Base-by-base conservation (phyloP, 148 eudicot genomes). In the Heliosperma pusillum region DNA sequence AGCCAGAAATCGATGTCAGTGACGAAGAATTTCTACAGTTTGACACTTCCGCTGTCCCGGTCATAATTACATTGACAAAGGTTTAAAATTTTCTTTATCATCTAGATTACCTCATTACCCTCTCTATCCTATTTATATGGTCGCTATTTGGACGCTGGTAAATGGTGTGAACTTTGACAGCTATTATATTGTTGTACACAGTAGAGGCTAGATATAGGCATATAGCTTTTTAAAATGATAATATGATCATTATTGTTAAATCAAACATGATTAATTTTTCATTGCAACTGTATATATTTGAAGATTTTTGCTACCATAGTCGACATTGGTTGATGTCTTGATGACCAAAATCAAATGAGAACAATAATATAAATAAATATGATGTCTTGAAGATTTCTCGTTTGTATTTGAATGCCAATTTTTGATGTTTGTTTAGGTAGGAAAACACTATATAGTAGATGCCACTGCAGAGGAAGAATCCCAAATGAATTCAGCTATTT, bases 381-480 rank as follows among this genome's bases (percentile, higher is more conserved):
- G n/a, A n/a, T n/a, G n/a, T n/a, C n/a, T n/a, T n/a, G n/a, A n/a
- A n/a, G n/a, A 29, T 29, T 29, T 36, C 42, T 36, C 42, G 10
- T 36, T 36, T 36, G 9, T 0, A 36, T 47, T 3, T 47, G 11
- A 5, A 45, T 27, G 27, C 60, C 36, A 24, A 24, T 13, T 47
- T 47, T 70, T 70, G 21, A 16, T 4, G 11, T 26, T 52, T 9
- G 21, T 17, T 13, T 66, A 94, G 98, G 93, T 91, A 65, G 97
- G 98, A 29, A 89, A 81, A 70, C 91, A 90, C 80, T 90, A 92
- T 74, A 92, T 95, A 75, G 92, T 95, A 50, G 98, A 95, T 81
- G 98, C 97, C 53, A 92, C 91, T 20, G 77, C 88, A 42, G 89
- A 92, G 80, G 98, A 95, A 82, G 99, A 95, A 77, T 92, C 97